phyloP scores from a whole-genome alignment of 2,329 filamentous ascomycete species.

The Thyridium curvatum region DNA sequence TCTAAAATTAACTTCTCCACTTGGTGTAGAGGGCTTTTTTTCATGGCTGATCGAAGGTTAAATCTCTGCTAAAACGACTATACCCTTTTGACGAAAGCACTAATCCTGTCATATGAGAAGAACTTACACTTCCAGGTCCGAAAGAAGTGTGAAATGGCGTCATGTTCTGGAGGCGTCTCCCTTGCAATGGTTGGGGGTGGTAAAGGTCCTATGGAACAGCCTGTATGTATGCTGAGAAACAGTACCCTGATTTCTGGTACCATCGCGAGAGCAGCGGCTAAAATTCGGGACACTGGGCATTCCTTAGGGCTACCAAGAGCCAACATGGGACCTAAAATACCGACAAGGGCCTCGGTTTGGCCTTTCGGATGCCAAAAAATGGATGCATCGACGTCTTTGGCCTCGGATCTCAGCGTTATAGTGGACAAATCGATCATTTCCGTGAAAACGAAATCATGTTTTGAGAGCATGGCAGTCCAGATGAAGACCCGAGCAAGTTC shows the following conservation, averaged over 20 bases:
- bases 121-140: constrained; percentile 8
- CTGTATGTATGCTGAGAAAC: constrained; percentile 8
- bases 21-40: constrained; percentile 7
- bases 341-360: constrained; percentile 7
- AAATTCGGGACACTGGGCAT: constrained; percentile 7
- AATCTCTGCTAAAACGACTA: constrained; percentile 7
- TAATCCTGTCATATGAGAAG: constrained; percentile 6
- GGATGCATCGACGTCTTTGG: constrained; percentile 7
- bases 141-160: constrained; percentile 7
- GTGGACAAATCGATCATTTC: constrained; percentile 7
- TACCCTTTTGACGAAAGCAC: constrained; percentile 8
- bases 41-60: constrained; percentile 8
- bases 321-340: constrained; percentile 7
- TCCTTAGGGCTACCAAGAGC: constrained; percentile 8
- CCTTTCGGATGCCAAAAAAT: constrained; percentile 8
- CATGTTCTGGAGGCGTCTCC: constrained; percentile 7
- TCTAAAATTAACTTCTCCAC: constrained; percentile 8
- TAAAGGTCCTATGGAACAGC: constrained; percentile 8
- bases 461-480: constrained; percentile 8
- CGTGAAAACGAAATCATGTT: constrained; percentile 8
- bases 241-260: constrained; percentile 8
- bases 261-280: constrained; percentile 7
- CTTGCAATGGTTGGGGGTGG: constrained; percentile 6
- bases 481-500: constrained; percentile 8
- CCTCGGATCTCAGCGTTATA: constrained; percentile 8